phyloP scores from a whole-genome alignment of 2,329 filamentous ascomycete species.

The Aspergillus neoniger region DNA sequence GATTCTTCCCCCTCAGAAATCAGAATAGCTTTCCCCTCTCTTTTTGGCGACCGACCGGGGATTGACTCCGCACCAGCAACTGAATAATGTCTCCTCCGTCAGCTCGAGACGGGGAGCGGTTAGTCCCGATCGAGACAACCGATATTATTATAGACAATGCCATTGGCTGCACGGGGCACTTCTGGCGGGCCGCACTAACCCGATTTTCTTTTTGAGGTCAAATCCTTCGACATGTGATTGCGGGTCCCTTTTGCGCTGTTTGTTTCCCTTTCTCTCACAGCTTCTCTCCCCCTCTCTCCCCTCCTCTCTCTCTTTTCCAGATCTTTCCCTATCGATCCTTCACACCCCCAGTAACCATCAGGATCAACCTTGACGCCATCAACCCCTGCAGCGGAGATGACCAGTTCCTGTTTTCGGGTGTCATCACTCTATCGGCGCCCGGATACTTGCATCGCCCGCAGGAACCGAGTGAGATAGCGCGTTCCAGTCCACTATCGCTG shows the following conservation, averaged over 20 bases:
- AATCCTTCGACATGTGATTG: conserved; percentile 6
- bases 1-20: too few relatives aligned
- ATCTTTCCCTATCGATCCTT: background rate
- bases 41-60: background rate
- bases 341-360: too few relatives aligned
- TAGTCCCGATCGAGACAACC: background rate
- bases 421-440: background rate
- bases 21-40: too few relatives aligned
- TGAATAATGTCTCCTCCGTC: background rate
- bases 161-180: background rate
- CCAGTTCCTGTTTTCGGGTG: background rate
- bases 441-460: background rate
- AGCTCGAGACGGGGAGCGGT: background rate
- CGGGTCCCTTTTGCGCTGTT: background rate
- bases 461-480: background rate
- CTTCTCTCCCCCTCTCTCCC: too few relatives aligned
- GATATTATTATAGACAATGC: background rate
- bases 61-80: background rate
- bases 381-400: background rate
- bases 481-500: background rate
- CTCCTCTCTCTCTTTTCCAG: background rate
- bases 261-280: background rate
- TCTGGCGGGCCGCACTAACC: background rate
- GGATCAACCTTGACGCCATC: background rate
- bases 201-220: background rate